Percentiles rank a stretch among this genome's conserved stretches.
These are phyloP conservation scores for Phaeophleospora eucalypticola DNA, from an alignment of 2,329 filamentous ascomycete genomes.

Conservation along the genomic window DNA sequence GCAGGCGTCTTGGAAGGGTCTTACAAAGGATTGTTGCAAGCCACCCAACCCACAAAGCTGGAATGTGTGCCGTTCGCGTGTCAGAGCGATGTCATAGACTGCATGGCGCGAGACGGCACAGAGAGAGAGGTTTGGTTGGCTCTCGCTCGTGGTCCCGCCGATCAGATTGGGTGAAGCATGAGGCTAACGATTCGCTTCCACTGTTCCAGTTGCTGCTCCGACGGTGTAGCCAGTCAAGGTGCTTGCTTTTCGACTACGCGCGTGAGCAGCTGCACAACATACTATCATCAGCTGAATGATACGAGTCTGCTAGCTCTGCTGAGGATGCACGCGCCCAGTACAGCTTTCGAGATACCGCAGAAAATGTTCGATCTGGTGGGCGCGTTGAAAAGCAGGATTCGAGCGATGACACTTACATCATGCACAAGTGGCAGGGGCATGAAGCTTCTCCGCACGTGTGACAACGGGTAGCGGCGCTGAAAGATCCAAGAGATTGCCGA, in stretches of 20 bases:
- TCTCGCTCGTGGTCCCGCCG: too few species aligned
- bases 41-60: too few species aligned
- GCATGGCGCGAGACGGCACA: too few species aligned
- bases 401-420: not conserved
- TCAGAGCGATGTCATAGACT: too few species aligned
- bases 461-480: too few species aligned
- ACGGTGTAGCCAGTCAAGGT: not conserved
- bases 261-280: not conserved
- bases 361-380: not conserved
- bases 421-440: not conserved
- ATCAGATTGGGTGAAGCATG: too few species aligned
- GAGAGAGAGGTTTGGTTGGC: too few species aligned
- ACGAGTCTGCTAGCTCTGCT: not conserved
- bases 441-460: constrained; percentile 1
- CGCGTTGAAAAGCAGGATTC: not conserved
- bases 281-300: not conserved
- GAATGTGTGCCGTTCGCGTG: not conserved
- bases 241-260: not conserved
- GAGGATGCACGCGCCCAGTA: too few species aligned
- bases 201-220: not conserved
- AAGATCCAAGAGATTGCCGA: too few species aligned
- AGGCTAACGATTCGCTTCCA: not conserved
- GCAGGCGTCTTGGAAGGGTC: not conserved
- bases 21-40: not conserved
- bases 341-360: not conserved